Conservation (phyloP, 2,329 filamentous ascomycete species). For the Incumbomyces lentus region DNA sequence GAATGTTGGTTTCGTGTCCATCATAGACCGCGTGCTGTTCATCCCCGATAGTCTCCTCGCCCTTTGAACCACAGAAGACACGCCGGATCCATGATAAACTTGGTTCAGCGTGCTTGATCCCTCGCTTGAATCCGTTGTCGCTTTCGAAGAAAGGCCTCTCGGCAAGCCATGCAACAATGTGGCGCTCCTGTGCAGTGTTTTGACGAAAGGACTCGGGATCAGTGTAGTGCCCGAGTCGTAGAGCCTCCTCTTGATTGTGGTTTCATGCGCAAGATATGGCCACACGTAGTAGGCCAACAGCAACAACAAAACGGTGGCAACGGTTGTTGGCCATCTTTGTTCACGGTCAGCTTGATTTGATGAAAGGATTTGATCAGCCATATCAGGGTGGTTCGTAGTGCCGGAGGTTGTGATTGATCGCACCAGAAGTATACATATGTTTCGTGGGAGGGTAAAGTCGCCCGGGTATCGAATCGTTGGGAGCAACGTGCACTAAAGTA, state of each 20-base stretch:
- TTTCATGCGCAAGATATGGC: slow-evolving; percentile 9
- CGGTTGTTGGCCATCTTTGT: slow-evolving; percentile 5
- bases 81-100: slow-evolving; percentile 50
- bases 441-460: not conserved
- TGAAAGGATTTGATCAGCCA: not conserved
- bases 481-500: too few relatives aligned
- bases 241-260: slow-evolving; percentile 19
- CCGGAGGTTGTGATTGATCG: not conserved
- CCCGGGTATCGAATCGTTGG: too few relatives aligned
- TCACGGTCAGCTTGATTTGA: not conserved
- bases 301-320: slow-evolving; percentile 16
- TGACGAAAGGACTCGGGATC: slow-evolving; percentile 31
- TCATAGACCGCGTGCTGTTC: slow-evolving; percentile 26
- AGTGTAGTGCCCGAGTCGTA: slow-evolving; percentile 32
- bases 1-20: not conserved
- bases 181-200: slow-evolving; percentile 41
- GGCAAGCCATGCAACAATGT: slow-evolving; percentile 29
- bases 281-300: slow-evolving; percentile 25
- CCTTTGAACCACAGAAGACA: slow-evolving; percentile 49
- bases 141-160: slow-evolving; percentile 16
- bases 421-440: not conserved
- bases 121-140: slow-evolving; percentile 33
- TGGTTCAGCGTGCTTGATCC: slow-evolving; percentile 58
- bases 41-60: slow-evolving; percentile 46
- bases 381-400: slow-evolving; percentile 7